Percentiles rank a stretch among this genome's conserved stretches.
phyloP scores from a whole-genome alignment of 2,329 filamentous ascomycete species.

The Fusarium drepaniforme region DNA sequence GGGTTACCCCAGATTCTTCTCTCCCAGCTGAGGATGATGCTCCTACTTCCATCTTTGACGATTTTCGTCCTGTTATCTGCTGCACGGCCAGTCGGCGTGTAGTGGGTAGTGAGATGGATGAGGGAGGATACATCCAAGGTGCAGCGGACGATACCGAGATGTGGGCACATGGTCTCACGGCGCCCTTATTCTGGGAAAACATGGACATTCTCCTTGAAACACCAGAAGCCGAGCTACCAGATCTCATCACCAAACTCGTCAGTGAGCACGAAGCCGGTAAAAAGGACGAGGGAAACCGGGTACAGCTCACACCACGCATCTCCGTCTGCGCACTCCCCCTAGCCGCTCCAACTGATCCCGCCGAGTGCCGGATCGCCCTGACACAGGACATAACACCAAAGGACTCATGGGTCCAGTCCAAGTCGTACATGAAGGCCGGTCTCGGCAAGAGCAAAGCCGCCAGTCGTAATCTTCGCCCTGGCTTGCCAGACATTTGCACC shows the following conservation, averaged over 20 bases:
- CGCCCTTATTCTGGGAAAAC: slow-evolving; percentile 84
- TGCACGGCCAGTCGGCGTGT: slow-evolving; percentile 86
- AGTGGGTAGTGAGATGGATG: slow-evolving; percentile 71
- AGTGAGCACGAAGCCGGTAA: slow-evolving; percentile 36
- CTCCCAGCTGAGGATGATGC: slow-evolving; percentile 51
- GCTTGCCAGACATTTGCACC: slow-evolving; percentile 71
- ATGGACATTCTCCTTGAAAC: slow-evolving; percentile 69
- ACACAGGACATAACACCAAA: slow-evolving; percentile 56
- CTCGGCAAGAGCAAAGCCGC: slow-evolving; percentile 82
- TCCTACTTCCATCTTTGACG: slow-evolving; percentile 57
- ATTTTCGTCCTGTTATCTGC: slow-evolving; percentile 81
- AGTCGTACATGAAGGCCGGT: slow-evolving; percentile 66
- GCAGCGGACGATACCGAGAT: slow-evolving; percentile 95
- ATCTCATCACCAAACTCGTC: slow-evolving; percentile 61
- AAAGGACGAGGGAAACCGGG: slow-evolving; percentile 24
- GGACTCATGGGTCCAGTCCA: slow-evolving; percentile 54
- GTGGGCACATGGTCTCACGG: slow-evolving; percentile 87
- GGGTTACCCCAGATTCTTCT: slow-evolving; percentile 79
- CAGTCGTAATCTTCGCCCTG: slow-evolving; percentile 82
- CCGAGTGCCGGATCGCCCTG: slow-evolving; percentile 58
- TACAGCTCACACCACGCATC: slow-evolving; percentile 51
- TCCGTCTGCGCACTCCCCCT: slow-evolving; percentile 53
- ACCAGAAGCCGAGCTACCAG: slow-evolving; percentile 73
- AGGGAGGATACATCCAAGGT: slow-evolving; percentile 86
- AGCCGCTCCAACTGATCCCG: slow-evolving; percentile 3